These are phyloP conservation scores for Amphichorda felina DNA, from an alignment of 2,329 filamentous ascomycete genomes.

Conservation along the genomic window DNA sequence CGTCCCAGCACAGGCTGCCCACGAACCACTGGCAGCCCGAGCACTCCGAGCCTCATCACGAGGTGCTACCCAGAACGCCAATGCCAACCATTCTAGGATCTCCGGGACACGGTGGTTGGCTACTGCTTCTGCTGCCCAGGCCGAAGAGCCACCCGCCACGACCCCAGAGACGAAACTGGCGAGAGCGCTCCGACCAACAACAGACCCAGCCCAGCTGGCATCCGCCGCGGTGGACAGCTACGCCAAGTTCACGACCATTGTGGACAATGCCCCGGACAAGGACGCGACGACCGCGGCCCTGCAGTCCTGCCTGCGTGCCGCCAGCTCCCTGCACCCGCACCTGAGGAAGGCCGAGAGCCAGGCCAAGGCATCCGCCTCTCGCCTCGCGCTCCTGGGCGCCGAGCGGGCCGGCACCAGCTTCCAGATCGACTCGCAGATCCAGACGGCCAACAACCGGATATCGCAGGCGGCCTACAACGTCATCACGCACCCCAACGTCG, in stretches of 20 bases:
- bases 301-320: slow-evolving; percentile 30
- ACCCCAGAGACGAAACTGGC: background rate
- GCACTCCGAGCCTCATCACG: background rate
- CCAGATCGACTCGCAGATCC: slow-evolving; percentile 20
- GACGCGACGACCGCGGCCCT: slow-evolving; percentile 30
- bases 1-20: slow-evolving; percentile 10
- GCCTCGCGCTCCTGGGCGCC: slow-evolving; percentile 34
- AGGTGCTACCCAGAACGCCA: background rate
- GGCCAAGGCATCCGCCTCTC: slow-evolving; percentile 35
- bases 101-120: slow-evolving; percentile 13
- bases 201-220: slow-evolving; percentile 26
- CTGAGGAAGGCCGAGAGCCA: slow-evolving; percentile 24
- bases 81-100: background rate
- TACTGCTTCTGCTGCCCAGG: slow-evolving; percentile 9
- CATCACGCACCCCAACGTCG: slow-evolving; percentile 62
- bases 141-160: background rate
- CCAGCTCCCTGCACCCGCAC: slow-evolving; percentile 29
- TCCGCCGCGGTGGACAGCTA: slow-evolving; percentile 28
- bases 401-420: slow-evolving; percentile 18
- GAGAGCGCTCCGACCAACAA: slow-evolving; percentile 9
- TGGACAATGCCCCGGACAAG: slow-evolving; percentile 30
- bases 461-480: slow-evolving; percentile 56
- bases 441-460: slow-evolving; percentile 36
- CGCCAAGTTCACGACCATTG: slow-evolving; percentile 26
- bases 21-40: background rate